A percentile compares a stretch with the other conserved stretches of the same genome.
These are phyloP conservation scores for Globisporangium irregulare DNA, from an alignment of 352 stramenopile genomes.

Conservation along the genomic window DNA sequence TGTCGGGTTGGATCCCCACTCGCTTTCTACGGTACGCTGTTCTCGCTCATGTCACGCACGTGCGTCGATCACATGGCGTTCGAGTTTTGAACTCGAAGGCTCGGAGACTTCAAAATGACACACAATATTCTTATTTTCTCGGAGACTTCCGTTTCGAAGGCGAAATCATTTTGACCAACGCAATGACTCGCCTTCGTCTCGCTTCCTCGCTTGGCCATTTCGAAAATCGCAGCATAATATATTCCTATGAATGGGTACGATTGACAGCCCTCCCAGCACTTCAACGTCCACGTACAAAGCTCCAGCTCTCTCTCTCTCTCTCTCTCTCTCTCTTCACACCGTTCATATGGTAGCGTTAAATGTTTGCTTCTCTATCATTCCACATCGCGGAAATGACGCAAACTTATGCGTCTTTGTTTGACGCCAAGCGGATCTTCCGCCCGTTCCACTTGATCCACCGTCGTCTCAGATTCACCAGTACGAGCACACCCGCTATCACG, in stretches of 20 bases:
- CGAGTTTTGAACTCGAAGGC: not conserved
- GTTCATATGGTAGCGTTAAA: not conserved
- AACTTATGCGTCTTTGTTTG: slow-evolving; percentile 16
- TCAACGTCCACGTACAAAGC: not conserved
- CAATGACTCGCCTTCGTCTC: not conserved
- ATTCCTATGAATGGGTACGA: not conserved
- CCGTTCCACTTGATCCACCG: not conserved
- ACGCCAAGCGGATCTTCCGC: not conserved
- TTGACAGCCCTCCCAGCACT: not conserved
- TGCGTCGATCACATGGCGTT: not conserved
- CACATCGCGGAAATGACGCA: not conserved
- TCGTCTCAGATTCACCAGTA: slow-evolving; percentile 17
- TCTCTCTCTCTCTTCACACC: not conserved
- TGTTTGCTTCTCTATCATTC: not conserved
- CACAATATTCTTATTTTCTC: not conserved
- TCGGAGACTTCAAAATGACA: not conserved
- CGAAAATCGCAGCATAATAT: not conserved
- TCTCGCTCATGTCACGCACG: not conserved
- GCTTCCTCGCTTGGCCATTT: not conserved
- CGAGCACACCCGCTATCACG: slow-evolving; percentile 13
- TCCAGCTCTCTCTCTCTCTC: not conserved
- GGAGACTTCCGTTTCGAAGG: not conserved
- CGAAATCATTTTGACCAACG: not conserved
- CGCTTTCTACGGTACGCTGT: not conserved
- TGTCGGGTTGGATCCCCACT: not conserved